Evolutionary conservation across 2,329 filamentous ascomycete genomes (phyloP).

Genomic region (Cercospora sp.): DNA sequence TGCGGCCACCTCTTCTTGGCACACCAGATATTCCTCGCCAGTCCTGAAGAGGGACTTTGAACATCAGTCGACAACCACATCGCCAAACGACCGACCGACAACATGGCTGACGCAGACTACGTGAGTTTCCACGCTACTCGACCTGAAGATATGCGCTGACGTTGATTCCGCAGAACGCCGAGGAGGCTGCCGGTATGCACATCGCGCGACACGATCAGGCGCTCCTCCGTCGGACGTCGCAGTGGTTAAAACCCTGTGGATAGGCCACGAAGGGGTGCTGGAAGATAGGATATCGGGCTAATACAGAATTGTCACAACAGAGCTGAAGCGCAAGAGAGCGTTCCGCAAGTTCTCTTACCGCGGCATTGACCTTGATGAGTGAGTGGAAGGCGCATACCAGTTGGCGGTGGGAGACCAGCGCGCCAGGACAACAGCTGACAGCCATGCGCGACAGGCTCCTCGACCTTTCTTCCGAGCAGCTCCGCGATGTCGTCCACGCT

Average conservation of each 20-base stretch:
- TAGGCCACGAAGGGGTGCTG: slow-evolving; percentile 45
- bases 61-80: slow-evolving; percentile 32
- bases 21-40: slow-evolving; percentile 6
- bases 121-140: slow-evolving; percentile 59
- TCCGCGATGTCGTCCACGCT: slow-evolving; percentile 98
- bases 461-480: slow-evolving; percentile 96
- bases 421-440: slow-evolving; percentile 20
- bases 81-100: slow-evolving; percentile 47
- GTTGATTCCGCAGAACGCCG: slow-evolving; percentile 70
- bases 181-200: slow-evolving; percentile 80
- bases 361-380: slow-evolving; percentile 99
- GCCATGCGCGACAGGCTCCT: slow-evolving; percentile 69
- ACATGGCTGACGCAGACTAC: slow-evolving; percentile 87
- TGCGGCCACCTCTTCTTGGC: background rate
- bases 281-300: slow-evolving; percentile 42
- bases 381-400: slow-evolving; percentile 51
- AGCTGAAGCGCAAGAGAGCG: slow-evolving; percentile 99
- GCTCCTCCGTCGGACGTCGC: slow-evolving; percentile 32
- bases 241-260: slow-evolving; percentile 45
- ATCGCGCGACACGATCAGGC: slow-evolving; percentile 27
- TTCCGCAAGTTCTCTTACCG: slow-evolving; percentile 99
- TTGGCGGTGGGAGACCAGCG: slow-evolving; percentile 8
- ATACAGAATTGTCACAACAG: slow-evolving; percentile 48
- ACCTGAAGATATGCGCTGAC: slow-evolving; percentile 14
- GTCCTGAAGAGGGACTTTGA: background rate